Conservation (phyloP, 805 yeast genomes). For the Metschnikowia santaceciliae region DNA sequence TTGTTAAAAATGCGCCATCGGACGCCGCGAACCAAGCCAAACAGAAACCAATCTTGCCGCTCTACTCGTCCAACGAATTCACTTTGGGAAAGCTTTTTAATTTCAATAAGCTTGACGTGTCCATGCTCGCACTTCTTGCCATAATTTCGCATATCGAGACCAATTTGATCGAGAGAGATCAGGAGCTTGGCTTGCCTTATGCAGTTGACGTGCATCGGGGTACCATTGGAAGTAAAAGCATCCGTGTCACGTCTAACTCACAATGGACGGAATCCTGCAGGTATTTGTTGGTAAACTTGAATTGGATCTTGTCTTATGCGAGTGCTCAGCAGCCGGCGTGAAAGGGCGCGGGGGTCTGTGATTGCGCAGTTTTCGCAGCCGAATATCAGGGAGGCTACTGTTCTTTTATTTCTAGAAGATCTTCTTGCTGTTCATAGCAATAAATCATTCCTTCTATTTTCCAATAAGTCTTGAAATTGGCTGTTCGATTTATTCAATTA, state of each 20-base stretch:
- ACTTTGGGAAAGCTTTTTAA: conserved; percentile 66
- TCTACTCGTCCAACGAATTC: conserved; percentile 68
- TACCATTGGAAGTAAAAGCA: conserved; percentile 70
- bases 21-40: conserved; percentile 12
- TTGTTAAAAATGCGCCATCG: conserved; percentile 43
- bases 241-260: conserved; percentile 66
- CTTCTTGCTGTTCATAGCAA: background rate
- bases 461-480: background rate
- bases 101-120: conserved; percentile 72
- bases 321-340: conserved; percentile 28
- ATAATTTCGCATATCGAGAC: conserved; percentile 51
- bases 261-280: conserved; percentile 93
- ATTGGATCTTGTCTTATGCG: conserved; percentile 81
- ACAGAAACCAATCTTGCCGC: conserved; percentile 45
- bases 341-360: background rate
- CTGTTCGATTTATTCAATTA: background rate
- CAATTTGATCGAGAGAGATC: conserved; percentile 43
- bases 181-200: conserved; percentile 67
- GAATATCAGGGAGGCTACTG: background rate
- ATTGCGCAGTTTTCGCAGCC: background rate
- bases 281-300: conserved; percentile 66
- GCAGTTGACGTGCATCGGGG: conserved; percentile 54
- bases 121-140: conserved; percentile 74
- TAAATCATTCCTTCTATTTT: background rate
- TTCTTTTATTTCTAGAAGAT: background rate